These are phyloP conservation scores for Tilletia indica DNA, from an alignment of 1,284 basidiomycete species.

Conservation along the genomic window DNA sequence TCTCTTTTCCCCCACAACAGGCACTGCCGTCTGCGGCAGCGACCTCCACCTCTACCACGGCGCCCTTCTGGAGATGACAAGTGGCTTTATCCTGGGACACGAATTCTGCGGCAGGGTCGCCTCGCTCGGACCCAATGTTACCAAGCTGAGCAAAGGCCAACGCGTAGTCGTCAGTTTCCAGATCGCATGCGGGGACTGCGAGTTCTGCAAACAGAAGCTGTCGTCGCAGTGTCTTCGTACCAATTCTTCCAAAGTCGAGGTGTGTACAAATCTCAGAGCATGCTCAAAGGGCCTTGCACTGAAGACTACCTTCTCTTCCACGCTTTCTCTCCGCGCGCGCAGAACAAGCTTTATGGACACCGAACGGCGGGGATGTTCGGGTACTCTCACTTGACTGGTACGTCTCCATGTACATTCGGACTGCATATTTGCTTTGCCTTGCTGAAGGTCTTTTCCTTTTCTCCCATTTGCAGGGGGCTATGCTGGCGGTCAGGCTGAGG, in stretches of 20 bases:
- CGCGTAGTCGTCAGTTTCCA: conserved; percentile 75
- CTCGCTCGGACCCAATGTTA: conserved; percentile 19
- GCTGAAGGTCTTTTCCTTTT: neutral
- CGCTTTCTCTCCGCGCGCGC: neutral
- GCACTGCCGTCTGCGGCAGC: neutral
- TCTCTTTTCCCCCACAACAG: neutral
- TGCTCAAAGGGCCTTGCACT: conserved; percentile 55
- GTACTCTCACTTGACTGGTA: conserved; percentile 67
- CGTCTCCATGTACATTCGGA: conserved; percentile 63
- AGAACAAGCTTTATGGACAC: neutral
- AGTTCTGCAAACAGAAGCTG: conserved; percentile 70
- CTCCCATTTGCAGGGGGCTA: neutral
- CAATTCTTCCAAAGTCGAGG: conserved; percentile 61
- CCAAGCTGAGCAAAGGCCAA: conserved; percentile 65
- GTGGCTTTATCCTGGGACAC: conserved; percentile 74
- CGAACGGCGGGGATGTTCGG: conserved; percentile 38
- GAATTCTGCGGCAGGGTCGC: conserved; percentile 55
- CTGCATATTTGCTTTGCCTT: neutral
- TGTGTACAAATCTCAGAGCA: conserved; percentile 36
- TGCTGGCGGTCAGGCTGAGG: neutral
- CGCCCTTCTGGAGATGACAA: conserved; percentile 66
- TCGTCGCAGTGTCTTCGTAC: conserved; percentile 72
- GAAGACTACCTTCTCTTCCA: conserved; percentile 64
- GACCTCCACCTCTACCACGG: conserved; percentile 35
- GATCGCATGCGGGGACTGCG: conserved; percentile 71